These are phyloP conservation scores for Camelina hispida DNA, from an alignment of 345 rosid genomes.

Conservation along the genomic window DNA sequence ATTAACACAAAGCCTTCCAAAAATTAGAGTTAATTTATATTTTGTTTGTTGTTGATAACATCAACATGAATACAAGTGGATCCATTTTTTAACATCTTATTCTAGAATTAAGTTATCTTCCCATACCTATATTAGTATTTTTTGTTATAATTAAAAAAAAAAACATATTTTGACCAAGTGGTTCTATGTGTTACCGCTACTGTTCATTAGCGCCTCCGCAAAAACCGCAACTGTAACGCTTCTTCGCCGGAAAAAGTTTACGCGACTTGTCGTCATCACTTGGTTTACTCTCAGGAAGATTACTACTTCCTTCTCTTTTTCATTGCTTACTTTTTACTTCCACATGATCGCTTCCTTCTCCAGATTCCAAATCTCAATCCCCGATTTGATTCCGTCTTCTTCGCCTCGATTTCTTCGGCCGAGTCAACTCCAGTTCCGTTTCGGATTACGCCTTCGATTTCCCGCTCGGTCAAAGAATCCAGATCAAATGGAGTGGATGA, in stretches of 20 bases:
- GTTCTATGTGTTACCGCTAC: conserved; percentile 1
- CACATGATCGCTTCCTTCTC: conserved; percentile 55
- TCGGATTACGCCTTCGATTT: background rate
- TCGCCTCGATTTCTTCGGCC: conserved; percentile 27
- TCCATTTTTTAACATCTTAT: background rate
- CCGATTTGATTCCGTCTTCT: conserved; percentile 23
- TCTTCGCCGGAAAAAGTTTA: conserved; percentile 31
- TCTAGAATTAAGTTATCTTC: background rate
- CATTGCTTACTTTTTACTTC: conserved; percentile 28
- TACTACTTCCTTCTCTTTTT: background rate
- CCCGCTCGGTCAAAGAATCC: conserved; percentile 29
- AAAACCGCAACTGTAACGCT: conserved; percentile 23
- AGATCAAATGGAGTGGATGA: conserved; percentile 49
- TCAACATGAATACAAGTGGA: background rate
- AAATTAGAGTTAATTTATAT: background rate
- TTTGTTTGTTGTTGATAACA: background rate
- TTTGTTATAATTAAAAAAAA: background rate
- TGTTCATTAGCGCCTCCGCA: conserved; percentile 33
- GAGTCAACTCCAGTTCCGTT: conserved; percentile 26
- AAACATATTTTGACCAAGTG: background rate
- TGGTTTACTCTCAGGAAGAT: background rate
- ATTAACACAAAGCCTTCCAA: background rate
- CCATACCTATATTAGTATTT: background rate
- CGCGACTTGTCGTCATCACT: conserved; percentile 4
- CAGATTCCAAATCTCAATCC: conserved; percentile 35